Conservation (phyloP, 345 rosid species). For the Stellera chamaejasme region DNA sequence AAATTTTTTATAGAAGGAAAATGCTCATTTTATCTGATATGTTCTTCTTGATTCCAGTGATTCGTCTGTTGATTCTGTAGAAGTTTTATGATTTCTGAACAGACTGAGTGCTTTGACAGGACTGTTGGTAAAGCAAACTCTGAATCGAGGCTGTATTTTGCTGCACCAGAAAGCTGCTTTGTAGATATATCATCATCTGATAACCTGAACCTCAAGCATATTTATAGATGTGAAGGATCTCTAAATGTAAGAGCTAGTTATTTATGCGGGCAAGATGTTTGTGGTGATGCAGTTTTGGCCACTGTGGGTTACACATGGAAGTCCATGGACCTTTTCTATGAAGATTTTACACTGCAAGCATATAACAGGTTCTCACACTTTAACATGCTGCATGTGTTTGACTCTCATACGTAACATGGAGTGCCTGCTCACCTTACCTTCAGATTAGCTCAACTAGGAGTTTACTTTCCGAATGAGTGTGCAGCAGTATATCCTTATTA, state of each 20-base stretch:
- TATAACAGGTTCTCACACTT: slow-evolving; percentile 60
- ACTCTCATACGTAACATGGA: neutral
- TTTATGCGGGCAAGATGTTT: slow-evolving; percentile 57
- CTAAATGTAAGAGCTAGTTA: slow-evolving; percentile 74
- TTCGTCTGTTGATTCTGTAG: too few relatives aligned
- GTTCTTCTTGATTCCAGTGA: neutral
- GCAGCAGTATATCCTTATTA: too few relatives aligned
- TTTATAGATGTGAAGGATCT: slow-evolving; percentile 23
- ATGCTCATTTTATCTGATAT: too few relatives aligned
- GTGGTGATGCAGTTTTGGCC: slow-evolving; percentile 83
- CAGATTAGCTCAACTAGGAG: too few relatives aligned
- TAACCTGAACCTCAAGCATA: slow-evolving; percentile 19
- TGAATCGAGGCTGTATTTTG: slow-evolving; percentile 67
- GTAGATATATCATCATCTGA: slow-evolving; percentile 28
- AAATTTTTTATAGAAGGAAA: neutral
- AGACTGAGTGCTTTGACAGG: slow-evolving; percentile 35
- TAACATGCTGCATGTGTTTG: neutral
- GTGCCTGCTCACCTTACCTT: neutral
- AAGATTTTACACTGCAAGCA: slow-evolving; percentile 52
- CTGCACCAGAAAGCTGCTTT: slow-evolving; percentile 33
- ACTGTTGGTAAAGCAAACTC: slow-evolving; percentile 75
- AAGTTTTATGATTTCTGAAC: too few relatives aligned
- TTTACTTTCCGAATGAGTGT: too few relatives aligned
- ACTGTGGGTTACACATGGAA: slow-evolving; percentile 82
- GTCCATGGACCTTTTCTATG: slow-evolving; percentile 51